These are phyloP conservation scores for Tricholoma hemisulphureum DNA, from an alignment of 768 basidiomycete genomes.

Conservation along the genomic window DNA sequence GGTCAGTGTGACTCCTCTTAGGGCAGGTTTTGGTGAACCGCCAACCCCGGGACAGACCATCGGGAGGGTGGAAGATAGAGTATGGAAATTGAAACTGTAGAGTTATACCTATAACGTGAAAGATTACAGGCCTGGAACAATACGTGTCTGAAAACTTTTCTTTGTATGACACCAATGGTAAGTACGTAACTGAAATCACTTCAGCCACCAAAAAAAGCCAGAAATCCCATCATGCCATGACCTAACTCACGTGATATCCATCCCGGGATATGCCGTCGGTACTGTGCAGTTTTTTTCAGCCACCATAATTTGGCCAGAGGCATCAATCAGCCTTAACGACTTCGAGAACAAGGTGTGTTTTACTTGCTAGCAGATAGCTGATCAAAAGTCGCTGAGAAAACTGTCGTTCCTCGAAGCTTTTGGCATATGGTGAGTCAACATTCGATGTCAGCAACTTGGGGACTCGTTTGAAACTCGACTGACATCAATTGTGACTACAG, in stretches of 20 bases:
- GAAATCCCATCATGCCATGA: too few relatives aligned
- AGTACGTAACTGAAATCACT: too few relatives aligned
- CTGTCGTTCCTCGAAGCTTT: not conserved
- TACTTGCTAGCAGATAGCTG: not conserved
- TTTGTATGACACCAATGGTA: too few relatives aligned
- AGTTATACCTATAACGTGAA: too few relatives aligned
- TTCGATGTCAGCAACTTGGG: not conserved
- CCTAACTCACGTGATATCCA: conserved; percentile 9
- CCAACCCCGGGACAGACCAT: conserved; percentile 20
- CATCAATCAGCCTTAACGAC: conserved; percentile 41
- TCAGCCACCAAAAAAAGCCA: too few relatives aligned
- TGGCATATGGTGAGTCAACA: conserved; percentile 18
- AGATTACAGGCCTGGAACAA: too few relatives aligned
- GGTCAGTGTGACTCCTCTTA: conserved; percentile 76
- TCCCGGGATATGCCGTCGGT: conserved; percentile 42
- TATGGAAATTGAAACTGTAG: conserved; percentile 63
- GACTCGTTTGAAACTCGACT: not conserved
- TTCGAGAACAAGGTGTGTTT: conserved; percentile 33
- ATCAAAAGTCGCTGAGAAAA: not conserved
- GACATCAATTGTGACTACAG: conserved; percentile 39
- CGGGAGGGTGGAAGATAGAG: conserved; percentile 36
- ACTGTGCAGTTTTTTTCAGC: conserved; percentile 45
- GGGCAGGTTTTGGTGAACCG: conserved; percentile 74
- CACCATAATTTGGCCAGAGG: conserved; percentile 35
- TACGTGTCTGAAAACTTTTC: too few relatives aligned